These are phyloP conservation scores for Beauveria pseudobassiana DNA, from an alignment of 2,329 filamentous ascomycete genomes.

Conservation along the genomic window DNA sequence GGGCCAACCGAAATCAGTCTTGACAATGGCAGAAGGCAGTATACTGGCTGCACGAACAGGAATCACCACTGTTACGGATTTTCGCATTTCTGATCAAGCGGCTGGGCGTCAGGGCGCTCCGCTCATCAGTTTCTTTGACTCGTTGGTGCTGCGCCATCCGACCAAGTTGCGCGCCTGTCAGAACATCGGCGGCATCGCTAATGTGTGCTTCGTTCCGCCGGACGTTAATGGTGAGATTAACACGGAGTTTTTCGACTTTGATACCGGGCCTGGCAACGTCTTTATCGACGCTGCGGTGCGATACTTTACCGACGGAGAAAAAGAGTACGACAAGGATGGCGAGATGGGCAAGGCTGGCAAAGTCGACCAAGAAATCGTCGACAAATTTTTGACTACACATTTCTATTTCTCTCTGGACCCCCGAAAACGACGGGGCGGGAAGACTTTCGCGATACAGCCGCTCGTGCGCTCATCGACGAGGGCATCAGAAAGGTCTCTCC, in stretches of 20 bases:
- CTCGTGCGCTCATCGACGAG: constrained; percentile 42
- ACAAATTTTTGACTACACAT: constrained; percentile 38
- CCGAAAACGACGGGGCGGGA: constrained; percentile 54
- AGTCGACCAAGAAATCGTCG: constrained; percentile 43
- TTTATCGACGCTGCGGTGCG: constrained; percentile 51
- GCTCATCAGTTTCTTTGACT: constrained; percentile 50
- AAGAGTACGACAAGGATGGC: constrained; percentile 45
- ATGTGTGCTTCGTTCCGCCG: constrained; percentile 52
- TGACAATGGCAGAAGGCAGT: constrained; percentile 51
- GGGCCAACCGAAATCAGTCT: constrained; percentile 37
- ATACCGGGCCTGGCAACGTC: constrained; percentile 49
- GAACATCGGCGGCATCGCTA: constrained; percentile 55
- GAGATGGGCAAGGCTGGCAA: constrained; percentile 40
- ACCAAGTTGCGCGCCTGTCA: constrained; percentile 51
- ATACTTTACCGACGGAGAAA: constrained; percentile 42
- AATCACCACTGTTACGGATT: constrained; percentile 52
- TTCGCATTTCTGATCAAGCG: constrained; percentile 46
- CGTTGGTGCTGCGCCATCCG: constrained; percentile 46
- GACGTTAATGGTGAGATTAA: constrained; percentile 27
- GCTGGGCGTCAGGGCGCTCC: constrained; percentile 47
- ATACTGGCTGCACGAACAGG: constrained; percentile 47
- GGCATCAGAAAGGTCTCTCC: constrained; percentile 34
- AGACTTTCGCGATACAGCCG: constrained; percentile 50
- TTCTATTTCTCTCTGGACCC: constrained; percentile 42
- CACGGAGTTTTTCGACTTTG: constrained; percentile 35